Evolutionary conservation across 1,284 basidiomycete genomes (phyloP).

Genomic region (Puccinia hordei): DNA sequence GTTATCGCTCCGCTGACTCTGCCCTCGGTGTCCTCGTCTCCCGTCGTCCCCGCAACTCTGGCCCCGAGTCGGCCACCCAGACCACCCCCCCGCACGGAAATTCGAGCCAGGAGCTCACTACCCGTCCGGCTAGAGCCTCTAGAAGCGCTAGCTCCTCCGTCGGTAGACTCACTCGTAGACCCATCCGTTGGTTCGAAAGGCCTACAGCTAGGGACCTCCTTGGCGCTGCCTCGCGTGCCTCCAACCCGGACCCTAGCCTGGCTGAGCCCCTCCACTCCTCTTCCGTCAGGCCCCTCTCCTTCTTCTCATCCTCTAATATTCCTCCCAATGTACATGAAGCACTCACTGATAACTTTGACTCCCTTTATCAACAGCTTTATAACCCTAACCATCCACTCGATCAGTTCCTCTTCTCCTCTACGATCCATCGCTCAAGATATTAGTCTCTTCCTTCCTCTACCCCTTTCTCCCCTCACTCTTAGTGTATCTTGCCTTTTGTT

Average conservation of each 20-base stretch:
- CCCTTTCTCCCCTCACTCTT: not conserved
- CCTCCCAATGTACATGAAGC: not conserved
- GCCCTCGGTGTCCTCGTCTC: not conserved
- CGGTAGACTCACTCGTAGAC: slow-evolving; percentile 1
- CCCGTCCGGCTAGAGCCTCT: not conserved
- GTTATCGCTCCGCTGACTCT: not conserved
- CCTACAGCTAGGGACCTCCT: not conserved
- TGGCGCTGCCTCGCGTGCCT: not conserved
- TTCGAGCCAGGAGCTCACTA: not conserved
- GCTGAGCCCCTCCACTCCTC: not conserved
- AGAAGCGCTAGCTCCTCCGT: slow-evolving; percentile 4
- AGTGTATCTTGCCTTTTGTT: not conserved
- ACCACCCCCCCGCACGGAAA: not conserved
- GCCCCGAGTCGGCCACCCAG: not conserved
- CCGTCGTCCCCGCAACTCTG: not conserved
- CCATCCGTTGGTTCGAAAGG: slow-evolving; percentile 23
- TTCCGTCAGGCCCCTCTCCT: not conserved
- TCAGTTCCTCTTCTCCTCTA: slow-evolving; percentile 9
- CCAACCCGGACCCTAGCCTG: not conserved
- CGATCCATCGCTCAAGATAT: not conserved
- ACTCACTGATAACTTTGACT: not conserved
- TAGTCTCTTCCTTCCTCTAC: not conserved
- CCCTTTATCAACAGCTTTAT: slow-evolving; percentile 1
- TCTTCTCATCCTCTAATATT: not conserved
- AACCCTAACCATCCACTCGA: slow-evolving; percentile 6